phyloP scores from a whole-genome alignment of 2,329 filamentous ascomycete species.

The Trichophyton simii region DNA sequence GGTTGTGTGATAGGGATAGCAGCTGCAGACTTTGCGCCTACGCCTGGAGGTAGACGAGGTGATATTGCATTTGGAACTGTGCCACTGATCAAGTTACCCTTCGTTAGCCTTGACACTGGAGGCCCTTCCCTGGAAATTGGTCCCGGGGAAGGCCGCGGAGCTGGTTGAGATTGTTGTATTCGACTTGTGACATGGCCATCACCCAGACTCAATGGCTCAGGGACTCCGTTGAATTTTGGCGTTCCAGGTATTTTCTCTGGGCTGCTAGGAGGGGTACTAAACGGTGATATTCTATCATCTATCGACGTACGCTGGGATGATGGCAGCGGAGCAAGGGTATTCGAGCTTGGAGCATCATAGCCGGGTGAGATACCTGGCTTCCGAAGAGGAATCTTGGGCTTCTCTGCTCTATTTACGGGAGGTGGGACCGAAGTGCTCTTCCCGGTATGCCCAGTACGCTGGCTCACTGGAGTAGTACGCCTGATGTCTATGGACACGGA shows the following conservation, averaged over 20 bases:
- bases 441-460: conserved; percentile 18
- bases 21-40: not conserved
- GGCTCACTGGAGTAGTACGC: conserved; percentile 6
- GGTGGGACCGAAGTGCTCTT: conserved; percentile 47
- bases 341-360: conserved; percentile 12
- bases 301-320: conserved; percentile 16
- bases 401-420: conserved; percentile 67
- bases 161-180: not conserved
- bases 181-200: not conserved
- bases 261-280: conserved; percentile 73
- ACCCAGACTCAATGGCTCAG: not conserved
- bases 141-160: not conserved
- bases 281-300: conserved; percentile 55
- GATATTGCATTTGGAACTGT: not conserved
- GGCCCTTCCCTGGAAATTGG: not conserved
- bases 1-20: not conserved
- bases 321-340: conserved; percentile 19
- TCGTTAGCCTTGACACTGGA: not conserved
- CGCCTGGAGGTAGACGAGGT: not conserved
- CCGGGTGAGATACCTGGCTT: conserved; percentile 25
- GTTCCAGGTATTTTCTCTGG: conserved; percentile 39
- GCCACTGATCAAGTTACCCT: not conserved
- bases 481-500: conserved; percentile 21
- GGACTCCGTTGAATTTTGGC: not conserved
- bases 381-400: conserved; percentile 53